Evolutionary conservation across 371 early-diverging fungal species (phyloP).

Genomic region (Haplosporangium sp.): DNA sequence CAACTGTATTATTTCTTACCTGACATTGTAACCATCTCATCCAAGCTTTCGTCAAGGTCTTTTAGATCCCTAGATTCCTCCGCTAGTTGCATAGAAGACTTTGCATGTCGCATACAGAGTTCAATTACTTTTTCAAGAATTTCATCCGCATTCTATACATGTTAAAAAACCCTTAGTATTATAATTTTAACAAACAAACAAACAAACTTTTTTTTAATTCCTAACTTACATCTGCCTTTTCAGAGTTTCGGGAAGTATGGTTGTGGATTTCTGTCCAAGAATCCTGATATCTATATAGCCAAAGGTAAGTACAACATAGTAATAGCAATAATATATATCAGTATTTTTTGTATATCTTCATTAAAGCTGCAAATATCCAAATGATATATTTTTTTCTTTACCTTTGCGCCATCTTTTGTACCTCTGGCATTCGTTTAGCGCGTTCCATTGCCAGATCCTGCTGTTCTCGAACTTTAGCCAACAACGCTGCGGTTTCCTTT

Average conservation of each 20-base stretch:
- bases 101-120: constrained; percentile 33
- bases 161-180: too few relatives aligned
- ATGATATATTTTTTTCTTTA: not conserved
- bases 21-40: constrained; percentile 27
- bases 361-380: too few relatives aligned
- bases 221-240: constrained; percentile 42
- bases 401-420: constrained; percentile 41
- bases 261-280: constrained; percentile 50
- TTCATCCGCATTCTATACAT: constrained; percentile 39
- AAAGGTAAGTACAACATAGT: constrained; percentile 1
- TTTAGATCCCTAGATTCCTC: constrained; percentile 30
- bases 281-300: constrained; percentile 41
- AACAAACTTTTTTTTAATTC: too few relatives aligned
- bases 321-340: not conserved
- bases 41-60: constrained; percentile 27
- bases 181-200: too few relatives aligned
- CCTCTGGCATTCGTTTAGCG: constrained; percentile 33
- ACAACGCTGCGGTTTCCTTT: constrained; percentile 30
- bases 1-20: constrained; percentile 15
- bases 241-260: constrained; percentile 40
- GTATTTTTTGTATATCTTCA: not conserved
- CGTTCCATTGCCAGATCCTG: constrained; percentile 30
- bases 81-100: constrained; percentile 13
- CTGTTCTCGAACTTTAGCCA: constrained; percentile 30
- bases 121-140: constrained; percentile 40